Base-by-base conservation (phyloP, 768 basidiomycete genomes). In the Collybia sp. region DNA sequence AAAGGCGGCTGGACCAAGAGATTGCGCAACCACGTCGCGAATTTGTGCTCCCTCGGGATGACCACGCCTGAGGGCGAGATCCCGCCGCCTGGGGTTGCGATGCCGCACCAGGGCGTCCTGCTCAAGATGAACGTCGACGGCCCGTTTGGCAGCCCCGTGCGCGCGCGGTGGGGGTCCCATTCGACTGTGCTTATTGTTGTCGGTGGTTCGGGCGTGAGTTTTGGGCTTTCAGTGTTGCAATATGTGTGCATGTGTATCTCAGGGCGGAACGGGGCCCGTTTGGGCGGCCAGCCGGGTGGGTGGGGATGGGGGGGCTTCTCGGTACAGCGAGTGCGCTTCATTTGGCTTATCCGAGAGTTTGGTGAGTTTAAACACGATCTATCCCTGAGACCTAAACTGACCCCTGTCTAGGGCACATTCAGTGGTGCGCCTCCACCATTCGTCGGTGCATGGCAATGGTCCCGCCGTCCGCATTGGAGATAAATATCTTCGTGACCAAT, bases 141-240 rank as follows among this genome's bases (percentile, higher is more conserved):
- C 1, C 85, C 88, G 3, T 80, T 80, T 52, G 88, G 88, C 3
- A 84, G 82, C 19, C 69, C 82, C 0, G 72, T 68, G 3, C 68
- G 87, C 10, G 76, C 74, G 3, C 55, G 65, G 32, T 90, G 85
- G 83, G 73, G 69, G 6, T 61, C 68, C 31, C 70, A 83, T 60
- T 77, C 83, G 31, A 76, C 75, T 1, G 73, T 79, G 3, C 45
- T 85, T 32, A 73, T 90, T 55, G 71, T 89, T 40, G 73, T 77
- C 0, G 88, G 87, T 12, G 88, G 88, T n/a, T 82, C 82, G 0
- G 88, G 88, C 3, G 81, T 87, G n/a, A 79, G 78, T 48, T 90
- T 85, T 56, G 85, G 80, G 3, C 56, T 83, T 19, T 72, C 82
- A 3, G 67, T 89, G 4, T 66, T 90, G 48, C 79, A 86, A 58